A percentile compares a stretch with the other conserved stretches of the same genome.
Evolutionary conservation across 257 asterid species (phyloP).

Genomic region (Solanum habrochaites): DNA sequence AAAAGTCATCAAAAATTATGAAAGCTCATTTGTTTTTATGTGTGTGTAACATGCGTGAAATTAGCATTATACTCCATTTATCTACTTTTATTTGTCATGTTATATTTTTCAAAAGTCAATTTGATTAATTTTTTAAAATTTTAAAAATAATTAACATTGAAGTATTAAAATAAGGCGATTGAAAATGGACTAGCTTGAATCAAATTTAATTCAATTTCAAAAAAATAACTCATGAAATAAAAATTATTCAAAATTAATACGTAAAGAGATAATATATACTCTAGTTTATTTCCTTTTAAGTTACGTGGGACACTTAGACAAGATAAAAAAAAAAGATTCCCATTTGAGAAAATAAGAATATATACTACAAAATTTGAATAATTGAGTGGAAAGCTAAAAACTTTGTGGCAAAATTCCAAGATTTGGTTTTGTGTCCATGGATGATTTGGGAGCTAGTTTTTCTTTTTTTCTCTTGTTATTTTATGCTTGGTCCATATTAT

Average conservation of each 20-base stretch:
- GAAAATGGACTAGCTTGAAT: not conserved
- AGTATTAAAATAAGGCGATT: not conserved
- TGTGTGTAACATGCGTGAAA: not conserved
- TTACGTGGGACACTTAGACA: not conserved
- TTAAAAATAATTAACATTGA: not conserved
- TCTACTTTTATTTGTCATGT: too few species aligned
- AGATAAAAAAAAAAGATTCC: not conserved
- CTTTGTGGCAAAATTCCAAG: not conserved
- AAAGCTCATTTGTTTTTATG: not conserved
- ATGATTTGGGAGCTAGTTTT: not conserved
- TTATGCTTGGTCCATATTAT: not conserved
- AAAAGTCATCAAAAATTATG: not conserved
- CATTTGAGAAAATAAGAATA: not conserved
- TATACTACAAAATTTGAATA: not conserved
- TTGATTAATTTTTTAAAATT: not conserved
- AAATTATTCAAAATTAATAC: not conserved
- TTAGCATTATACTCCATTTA: too few species aligned
- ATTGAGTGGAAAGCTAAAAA: not conserved
- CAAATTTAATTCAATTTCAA: too few species aligned
- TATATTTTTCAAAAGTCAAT: accelerated
- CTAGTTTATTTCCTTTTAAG: not conserved
- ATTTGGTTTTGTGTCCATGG: not conserved
- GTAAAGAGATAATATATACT: not conserved
- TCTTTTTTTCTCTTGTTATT: not conserved
- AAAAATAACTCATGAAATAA: too few species aligned